A percentile compares a stretch with the other conserved stretches of the same genome.
These are phyloP conservation scores for Phialophora expanda DNA, from an alignment of 2,329 filamentous ascomycete genomes.

Conservation along the genomic window DNA sequence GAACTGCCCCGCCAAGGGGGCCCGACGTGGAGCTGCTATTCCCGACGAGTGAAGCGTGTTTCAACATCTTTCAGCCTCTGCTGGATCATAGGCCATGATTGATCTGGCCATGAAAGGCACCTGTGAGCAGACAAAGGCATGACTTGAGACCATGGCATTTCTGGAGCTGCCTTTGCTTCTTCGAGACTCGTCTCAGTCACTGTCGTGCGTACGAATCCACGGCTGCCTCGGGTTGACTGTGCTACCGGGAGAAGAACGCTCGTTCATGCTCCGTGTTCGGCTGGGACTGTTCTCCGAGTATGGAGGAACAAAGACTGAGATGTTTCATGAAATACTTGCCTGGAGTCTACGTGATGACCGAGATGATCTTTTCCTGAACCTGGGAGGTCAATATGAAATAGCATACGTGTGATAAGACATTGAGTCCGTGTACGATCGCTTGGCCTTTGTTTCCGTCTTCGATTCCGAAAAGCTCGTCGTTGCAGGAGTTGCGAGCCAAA, in stretches of 20 bases:
- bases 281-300: background rate
- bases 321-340: background rate
- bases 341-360: background rate
- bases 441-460: background rate
- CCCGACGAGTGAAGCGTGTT: slow-evolving; percentile 24
- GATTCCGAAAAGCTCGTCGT: background rate
- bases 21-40: slow-evolving; percentile 14
- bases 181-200: background rate
- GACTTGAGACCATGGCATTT: too few relatives aligned
- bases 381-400: background rate
- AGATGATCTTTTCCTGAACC: background rate
- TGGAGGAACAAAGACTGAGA: background rate
- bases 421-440: background rate
- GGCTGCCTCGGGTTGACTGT: background rate
- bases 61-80: slow-evolving; percentile 7
- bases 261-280: background rate
- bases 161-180: slow-evolving; percentile 1
- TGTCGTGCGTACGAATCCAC: background rate
- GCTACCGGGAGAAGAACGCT: background rate
- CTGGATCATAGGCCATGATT: slow-evolving; percentile 3
- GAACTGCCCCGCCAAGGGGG: background rate
- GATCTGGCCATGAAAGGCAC: background rate
- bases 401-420: background rate
- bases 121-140: slow-evolving; percentile 1
- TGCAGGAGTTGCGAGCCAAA: background rate